Evolutionary conservation across 352 stramenopile genomes (phyloP), one percentile per base, ranked within the genome.

Genomic region (Phytophthora brassicae): DNA sequence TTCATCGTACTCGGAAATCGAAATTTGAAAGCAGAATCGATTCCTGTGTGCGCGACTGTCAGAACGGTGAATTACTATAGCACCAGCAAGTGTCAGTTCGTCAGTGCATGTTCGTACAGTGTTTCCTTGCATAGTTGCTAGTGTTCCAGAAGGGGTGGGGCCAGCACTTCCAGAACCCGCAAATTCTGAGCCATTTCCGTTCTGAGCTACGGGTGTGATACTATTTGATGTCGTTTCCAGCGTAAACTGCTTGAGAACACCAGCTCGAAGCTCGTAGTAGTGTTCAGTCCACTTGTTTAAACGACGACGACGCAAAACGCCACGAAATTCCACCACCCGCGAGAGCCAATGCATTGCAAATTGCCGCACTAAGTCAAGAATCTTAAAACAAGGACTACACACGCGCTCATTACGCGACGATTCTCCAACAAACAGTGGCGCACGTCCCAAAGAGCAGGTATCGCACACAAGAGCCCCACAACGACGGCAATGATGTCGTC

Each of bases 201-300:
- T 76, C 9, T 64, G 52, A 56, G 46, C 56, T 22, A 54, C 36
- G 19, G 48, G 44, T 0, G 56, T 62, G 11, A 19, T 26, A 53
- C 28, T 56, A 31, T 49, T 38, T 28, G 64, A 35, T 14, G 69
- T 64, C 17, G 78, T 88, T 9, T 81, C 64, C 4, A 90, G n/a
- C 16, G 77, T 87, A 46, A 88, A 94, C 56, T 95, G 86, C 56
- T 88, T 90, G 14, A 95, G 48, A 4, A 92, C 71, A 9, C 84
- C 84, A 7, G 76, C 75, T 17, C 86, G 83, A 42, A 95, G 75
- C 28, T 93, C 86, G 31, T 79, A 95, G 47, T 90, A 93, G 56
- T 91, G 78, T 48, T 95, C 86, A 11, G 48, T 82, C 84, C 86
- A 95, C 73, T 92, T 92, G 69, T 88, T 80, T 44, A 69, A 76